A percentile compares a stretch with the other conserved stretches of the same genome.
Conservation (phyloP, 805 yeast species). For the Zygoascus flipseniorum region DNA sequence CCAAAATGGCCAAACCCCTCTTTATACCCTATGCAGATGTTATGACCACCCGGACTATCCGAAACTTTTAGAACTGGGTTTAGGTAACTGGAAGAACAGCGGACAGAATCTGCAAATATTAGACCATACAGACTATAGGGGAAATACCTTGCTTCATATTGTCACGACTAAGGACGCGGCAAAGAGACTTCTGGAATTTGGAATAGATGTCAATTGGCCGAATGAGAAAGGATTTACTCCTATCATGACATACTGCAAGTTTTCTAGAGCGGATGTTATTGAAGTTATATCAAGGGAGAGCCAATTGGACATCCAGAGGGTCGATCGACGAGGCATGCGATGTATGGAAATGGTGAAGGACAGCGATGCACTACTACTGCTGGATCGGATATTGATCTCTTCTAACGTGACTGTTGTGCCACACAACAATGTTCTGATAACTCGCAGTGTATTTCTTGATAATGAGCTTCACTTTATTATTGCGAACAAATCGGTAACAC, state of each 20-base stretch:
- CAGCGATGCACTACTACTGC: constrained; percentile 14
- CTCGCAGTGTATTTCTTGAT: constrained; percentile 10
- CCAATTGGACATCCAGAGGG: constrained; percentile 37
- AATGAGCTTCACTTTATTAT: constrained; percentile 16
- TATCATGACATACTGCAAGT: constrained; percentile 59
- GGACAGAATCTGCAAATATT: constrained; percentile 24
- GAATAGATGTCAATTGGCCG: constrained; percentile 48
- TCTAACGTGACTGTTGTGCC: background rate
- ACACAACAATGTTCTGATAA: background rate
- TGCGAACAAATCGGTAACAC: background rate
- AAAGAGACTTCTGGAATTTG: constrained; percentile 32
- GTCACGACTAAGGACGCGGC: constrained; percentile 41
- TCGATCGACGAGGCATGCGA: constrained; percentile 23
- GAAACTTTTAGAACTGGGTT: constrained; percentile 13
- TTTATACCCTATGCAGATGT: constrained; percentile 64
- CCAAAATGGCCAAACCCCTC: constrained; percentile 62
- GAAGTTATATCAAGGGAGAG: constrained; percentile 40
- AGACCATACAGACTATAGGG: constrained; percentile 63
- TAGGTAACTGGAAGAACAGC: constrained; percentile 11
- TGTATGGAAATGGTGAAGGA: constrained; percentile 31
- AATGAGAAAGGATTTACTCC: constrained; percentile 61
- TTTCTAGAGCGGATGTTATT: constrained; percentile 56
- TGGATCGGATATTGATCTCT: constrained; percentile 15
- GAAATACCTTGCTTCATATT: constrained; percentile 72
- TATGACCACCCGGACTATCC: constrained; percentile 68